These are phyloP conservation scores for Diddensiella caesifluorescens DNA, from an alignment of 805 yeast genomes.

Conservation along the genomic window DNA sequence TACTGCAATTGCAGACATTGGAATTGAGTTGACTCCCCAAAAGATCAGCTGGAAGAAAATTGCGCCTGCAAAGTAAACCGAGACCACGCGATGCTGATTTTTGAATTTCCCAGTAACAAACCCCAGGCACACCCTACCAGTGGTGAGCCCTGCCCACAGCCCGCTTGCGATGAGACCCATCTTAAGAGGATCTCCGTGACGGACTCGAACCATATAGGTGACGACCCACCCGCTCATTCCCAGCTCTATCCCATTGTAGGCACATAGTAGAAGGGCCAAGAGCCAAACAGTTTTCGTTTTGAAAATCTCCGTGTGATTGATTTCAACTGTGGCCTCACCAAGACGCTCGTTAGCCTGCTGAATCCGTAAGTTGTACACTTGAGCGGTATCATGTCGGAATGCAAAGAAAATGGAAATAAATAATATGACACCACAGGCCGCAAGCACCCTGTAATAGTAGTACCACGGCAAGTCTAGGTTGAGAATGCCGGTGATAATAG, in stretches of 20 bases:
- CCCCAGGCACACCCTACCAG: constrained; percentile 52
- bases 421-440: constrained; percentile 36
- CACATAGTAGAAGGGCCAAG: constrained; percentile 49
- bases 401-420: constrained; percentile 36
- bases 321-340: neutral
- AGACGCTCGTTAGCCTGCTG: neutral
- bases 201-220: constrained; percentile 51
- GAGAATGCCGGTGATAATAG: constrained; percentile 52
- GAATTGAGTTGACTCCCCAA: constrained; percentile 45
- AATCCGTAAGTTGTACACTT: constrained; percentile 10
- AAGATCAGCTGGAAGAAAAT: constrained; percentile 38
- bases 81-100: constrained; percentile 22
- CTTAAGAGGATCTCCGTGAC: constrained; percentile 41
- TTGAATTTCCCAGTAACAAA: constrained; percentile 34
- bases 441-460: constrained; percentile 43
- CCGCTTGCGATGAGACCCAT: constrained; percentile 65
- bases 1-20: constrained; percentile 42
- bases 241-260: constrained; percentile 65
- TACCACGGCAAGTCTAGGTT: constrained; percentile 48
- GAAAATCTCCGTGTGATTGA: constrained; percentile 13
- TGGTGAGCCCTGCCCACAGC: constrained; percentile 64
- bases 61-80: constrained; percentile 34
- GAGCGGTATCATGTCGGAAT: constrained; percentile 35
- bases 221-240: constrained; percentile 66
- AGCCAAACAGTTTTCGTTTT: constrained; percentile 32